A percentile compares a stretch with the other conserved stretches of the same genome.
phyloP scores from a whole-genome alignment of 2,329 filamentous ascomycete species.

The Talaromyces sp. region DNA sequence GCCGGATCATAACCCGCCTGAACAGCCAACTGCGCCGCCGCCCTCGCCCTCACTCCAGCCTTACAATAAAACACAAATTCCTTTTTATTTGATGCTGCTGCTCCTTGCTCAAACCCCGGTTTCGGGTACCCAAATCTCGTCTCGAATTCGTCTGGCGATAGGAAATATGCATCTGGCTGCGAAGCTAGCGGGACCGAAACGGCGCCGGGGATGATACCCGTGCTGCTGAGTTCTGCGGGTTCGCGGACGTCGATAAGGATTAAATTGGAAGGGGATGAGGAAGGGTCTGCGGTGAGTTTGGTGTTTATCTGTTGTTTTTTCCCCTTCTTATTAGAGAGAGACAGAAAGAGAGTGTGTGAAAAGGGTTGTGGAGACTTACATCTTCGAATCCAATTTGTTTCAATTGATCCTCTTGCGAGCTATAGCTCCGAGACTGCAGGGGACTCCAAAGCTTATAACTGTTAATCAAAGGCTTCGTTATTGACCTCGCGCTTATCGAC shows the following conservation, averaged over 20 bases:
- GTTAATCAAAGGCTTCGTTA: background rate
- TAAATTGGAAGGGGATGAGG: slow-evolving; percentile 22
- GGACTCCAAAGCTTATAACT: background rate
- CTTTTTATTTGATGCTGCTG: slow-evolving; percentile 7
- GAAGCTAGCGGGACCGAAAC: slow-evolving; percentile 77
- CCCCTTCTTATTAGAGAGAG: slow-evolving; percentile 2
- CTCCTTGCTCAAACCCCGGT: slow-evolving; percentile 49
- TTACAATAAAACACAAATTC: slow-evolving; percentile 85
- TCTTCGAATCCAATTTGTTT: slow-evolving; percentile 32
- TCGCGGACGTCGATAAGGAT: slow-evolving; percentile 45
- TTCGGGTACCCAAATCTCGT: slow-evolving; percentile 74
- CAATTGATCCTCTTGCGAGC: slow-evolving; percentile 10
- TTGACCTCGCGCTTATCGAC: background rate
- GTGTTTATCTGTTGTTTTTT: slow-evolving; percentile 25
- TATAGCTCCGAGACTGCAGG: background rate
- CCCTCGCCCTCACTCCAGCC: slow-evolving; percentile 74
- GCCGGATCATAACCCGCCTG: slow-evolving; percentile 69
- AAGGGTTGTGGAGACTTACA: slow-evolving; percentile 16
- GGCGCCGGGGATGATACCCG: slow-evolving; percentile 65
- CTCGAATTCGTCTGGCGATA: slow-evolving; percentile 72
- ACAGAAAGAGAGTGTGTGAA: too few species aligned
- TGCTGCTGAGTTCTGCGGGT: slow-evolving; percentile 39
- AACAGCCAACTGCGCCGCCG: slow-evolving; percentile 70
- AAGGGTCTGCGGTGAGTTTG: slow-evolving; percentile 20
- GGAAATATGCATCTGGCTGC: slow-evolving; percentile 72